Evolutionary conservation across 2,329 filamentous ascomycete genomes (phyloP).

Genomic region (Pseudocercospora pini-densiflorae): DNA sequence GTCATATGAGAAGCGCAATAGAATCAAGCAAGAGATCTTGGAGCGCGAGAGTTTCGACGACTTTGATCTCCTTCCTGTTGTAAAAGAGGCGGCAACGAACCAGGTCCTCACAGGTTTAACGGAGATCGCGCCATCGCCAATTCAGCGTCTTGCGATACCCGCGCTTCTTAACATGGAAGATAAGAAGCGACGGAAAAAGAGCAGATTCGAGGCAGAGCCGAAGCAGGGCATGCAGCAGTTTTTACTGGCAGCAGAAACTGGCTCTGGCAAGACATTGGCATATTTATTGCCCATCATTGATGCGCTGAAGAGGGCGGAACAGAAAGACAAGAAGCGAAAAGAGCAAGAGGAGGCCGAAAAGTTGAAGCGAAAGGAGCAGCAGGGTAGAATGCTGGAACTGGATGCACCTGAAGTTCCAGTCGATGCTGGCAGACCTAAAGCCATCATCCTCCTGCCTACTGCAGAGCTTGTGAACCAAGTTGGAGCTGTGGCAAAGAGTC

Average conservation of each 20-base stretch:
- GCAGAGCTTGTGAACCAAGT: slow-evolving; percentile 92
- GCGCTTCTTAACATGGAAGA: slow-evolving; percentile 67
- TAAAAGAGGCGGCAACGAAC: slow-evolving; percentile 71
- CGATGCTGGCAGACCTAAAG: slow-evolving; percentile 77
- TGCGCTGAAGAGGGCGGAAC: slow-evolving; percentile 75
- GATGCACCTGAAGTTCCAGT: slow-evolving; percentile 55
- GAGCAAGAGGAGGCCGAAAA: slow-evolving; percentile 33
- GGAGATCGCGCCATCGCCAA: slow-evolving; percentile 80
- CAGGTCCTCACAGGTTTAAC: slow-evolving; percentile 77
- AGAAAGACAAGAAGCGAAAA: slow-evolving; percentile 57
- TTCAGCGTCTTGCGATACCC: slow-evolving; percentile 88
- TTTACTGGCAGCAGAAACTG: slow-evolving; percentile 91
- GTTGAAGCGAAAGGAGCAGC: slow-evolving; percentile 40
- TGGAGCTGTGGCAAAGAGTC: slow-evolving; percentile 74
- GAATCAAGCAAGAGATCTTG: slow-evolving; percentile 64
- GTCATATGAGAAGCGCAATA: slow-evolving; percentile 70
- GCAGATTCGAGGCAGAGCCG: slow-evolving; percentile 34
- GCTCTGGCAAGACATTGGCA: slow-evolving; percentile 93
- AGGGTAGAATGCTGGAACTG: slow-evolving; percentile 58
- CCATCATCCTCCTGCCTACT: slow-evolving; percentile 87
- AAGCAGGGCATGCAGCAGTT: slow-evolving; percentile 63
- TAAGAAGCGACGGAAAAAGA: slow-evolving; percentile 41
- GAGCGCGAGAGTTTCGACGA: slow-evolving; percentile 79
- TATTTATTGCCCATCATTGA: slow-evolving; percentile 87
- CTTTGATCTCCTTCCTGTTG: slow-evolving; percentile 72